Evolutionary conservation across 352 stramenopile species (phyloP).

Genomic region (Pythium aquatile): DNA sequence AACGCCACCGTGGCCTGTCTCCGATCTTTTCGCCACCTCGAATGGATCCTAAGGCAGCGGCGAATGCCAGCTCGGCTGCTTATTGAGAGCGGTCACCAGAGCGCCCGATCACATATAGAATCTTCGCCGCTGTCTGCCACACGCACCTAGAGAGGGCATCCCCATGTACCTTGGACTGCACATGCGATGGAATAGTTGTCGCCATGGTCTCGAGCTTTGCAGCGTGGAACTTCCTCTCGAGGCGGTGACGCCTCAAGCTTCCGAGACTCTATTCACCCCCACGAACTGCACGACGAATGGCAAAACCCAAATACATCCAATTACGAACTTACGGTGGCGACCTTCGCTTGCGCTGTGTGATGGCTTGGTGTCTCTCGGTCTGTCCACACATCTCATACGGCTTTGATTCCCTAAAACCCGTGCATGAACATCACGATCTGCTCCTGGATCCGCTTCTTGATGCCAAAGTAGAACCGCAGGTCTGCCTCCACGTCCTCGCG

Average conservation of each 20-base stretch:
- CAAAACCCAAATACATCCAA: conserved; percentile 9
- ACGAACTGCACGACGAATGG: not conserved
- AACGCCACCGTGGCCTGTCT: not conserved
- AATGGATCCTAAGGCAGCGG: not conserved
- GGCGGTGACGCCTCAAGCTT: no score
- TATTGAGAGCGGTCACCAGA: no score
- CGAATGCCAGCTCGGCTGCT: no score
- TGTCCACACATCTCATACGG: not conserved
- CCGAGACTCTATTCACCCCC: no score
- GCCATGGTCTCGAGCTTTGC: no score
- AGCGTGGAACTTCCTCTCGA: not conserved
- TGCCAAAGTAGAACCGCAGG: conserved; percentile 66
- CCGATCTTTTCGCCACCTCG: not conserved
- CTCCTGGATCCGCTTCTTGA: conserved; percentile 73
- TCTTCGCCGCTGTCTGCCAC: no score
- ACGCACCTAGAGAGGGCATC: no score
- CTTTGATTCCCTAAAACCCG: conserved; percentile 39
- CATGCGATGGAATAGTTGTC: no score
- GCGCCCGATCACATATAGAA: no score
- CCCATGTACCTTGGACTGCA: no score
- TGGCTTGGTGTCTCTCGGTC: not conserved
- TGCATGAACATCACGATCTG: conserved; percentile 73
- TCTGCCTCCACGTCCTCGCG: conserved; percentile 60
- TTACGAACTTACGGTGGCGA: conserved; percentile 12
- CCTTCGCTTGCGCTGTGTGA: not conserved